Conservation (phyloP, 306 rosid species). For the Malus sylvestris region DNA sequence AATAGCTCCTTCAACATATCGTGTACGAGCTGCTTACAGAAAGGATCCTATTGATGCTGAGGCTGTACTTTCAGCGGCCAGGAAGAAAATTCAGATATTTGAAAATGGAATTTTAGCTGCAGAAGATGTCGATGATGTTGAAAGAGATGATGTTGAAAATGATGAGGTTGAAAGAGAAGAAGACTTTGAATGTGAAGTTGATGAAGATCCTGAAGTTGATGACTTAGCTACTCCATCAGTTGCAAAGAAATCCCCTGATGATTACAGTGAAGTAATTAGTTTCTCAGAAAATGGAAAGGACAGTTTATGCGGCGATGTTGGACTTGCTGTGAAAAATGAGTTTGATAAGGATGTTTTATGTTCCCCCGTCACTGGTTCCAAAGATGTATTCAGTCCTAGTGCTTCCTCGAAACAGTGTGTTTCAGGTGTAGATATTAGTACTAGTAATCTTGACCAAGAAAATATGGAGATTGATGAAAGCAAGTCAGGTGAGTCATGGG, state of each 20-base stretch:
- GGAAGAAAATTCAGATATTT: conserved; percentile 92
- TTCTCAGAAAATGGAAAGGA: conserved; percentile 53
- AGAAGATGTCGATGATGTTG: conserved; percentile 86
- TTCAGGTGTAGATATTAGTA: conserved; percentile 31
- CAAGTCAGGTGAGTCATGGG: conserved; percentile 93
- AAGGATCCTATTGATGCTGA: conserved; percentile 92
- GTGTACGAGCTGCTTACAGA: conserved; percentile 83
- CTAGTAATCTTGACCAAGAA: conserved; percentile 49
- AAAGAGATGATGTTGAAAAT: conserved; percentile 84
- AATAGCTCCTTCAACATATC: conserved; percentile 97
- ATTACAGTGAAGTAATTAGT: conserved; percentile 33
- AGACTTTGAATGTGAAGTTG: conserved; percentile 91
- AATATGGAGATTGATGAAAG: conserved; percentile 97
- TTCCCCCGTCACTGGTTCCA: conserved; percentile 48
- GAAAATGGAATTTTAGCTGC: conserved; percentile 86
- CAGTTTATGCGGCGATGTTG: conserved; percentile 32
- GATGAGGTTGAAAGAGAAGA: conserved; percentile 95
- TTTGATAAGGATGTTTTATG: conserved; percentile 43
- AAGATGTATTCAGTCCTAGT: conserved; percentile 37
- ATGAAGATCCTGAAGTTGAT: conserved; percentile 93
- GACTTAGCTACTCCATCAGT: conserved; percentile 53
- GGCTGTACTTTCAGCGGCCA: conserved; percentile 76
- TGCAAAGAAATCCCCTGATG: conserved; percentile 42
- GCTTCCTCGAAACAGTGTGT: conserved; percentile 30
- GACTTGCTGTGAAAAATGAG: conserved; percentile 41